Evolutionary conservation across 2,329 filamentous ascomycete species (phyloP), one percentile per base, ranked within the genome.

Genomic region (Byssothecium circinans): DNA sequence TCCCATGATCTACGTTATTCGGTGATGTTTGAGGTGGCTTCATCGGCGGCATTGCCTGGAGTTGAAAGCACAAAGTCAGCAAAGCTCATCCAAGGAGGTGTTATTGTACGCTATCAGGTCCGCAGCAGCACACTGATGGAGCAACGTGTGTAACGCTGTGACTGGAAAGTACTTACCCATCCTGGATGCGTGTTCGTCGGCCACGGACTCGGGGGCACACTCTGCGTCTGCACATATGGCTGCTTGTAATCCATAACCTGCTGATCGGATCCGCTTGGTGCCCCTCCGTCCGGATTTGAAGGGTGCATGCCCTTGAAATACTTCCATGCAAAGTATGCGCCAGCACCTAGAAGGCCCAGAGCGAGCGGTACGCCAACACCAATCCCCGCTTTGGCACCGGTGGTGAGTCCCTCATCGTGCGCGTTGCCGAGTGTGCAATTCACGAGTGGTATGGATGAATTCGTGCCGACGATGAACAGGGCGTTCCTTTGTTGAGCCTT

Each of bases 391-490:
- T 48, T 48, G 8, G 41, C 45, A 19, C 45, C 45, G 5, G 32
- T 45, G 18, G 37, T 32, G 17, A 48, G 36, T 10, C 43, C 49
- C n/a, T 11, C 12, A 6, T 22, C 32, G 8, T 23, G 35, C 23
- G n/a, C 34, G 8, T 34, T 12, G 8, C 40, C 49, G 19, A 52
- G 17, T 12, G 49, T 52, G 34, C 49, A 52, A 33, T 52, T 52
- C n/a, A 38, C 19, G n/a, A 48, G 41, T 1, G 49, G 45, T 23
- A 52, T 45, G 2, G 41, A 45, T 11, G 45, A 49, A 19, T 52
- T 48, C n/a, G 45, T 45, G 12, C 49, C 49, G 29, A 52, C 45
- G 23, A 46, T 49, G 39, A 52, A 52, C 27, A 52, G n/a, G 19
- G 41, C 45, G 36, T 46, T 30, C 17, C 14, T 32, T 22, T 48